These are phyloP conservation scores for Isatis lusitanica DNA, from an alignment of 441 rosid species.

Conservation along the genomic window DNA sequence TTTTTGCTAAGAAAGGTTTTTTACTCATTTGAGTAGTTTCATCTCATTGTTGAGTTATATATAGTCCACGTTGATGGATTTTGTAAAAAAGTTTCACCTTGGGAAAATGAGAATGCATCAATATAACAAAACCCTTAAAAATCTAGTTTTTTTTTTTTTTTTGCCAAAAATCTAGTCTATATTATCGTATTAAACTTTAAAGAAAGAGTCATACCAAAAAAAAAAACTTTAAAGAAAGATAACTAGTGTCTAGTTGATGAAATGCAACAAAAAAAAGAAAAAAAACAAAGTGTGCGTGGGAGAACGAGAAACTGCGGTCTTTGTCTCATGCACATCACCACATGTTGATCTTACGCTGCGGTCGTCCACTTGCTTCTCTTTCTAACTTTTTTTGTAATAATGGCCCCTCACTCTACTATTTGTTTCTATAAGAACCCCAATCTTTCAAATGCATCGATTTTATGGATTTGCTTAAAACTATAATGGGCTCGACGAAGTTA, in stretches of 20 bases:
- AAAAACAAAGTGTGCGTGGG: neutral
- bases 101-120: neutral
- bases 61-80: neutral
- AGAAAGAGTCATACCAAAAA: too few species aligned
- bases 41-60: neutral
- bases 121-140: neutral
- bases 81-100: neutral
- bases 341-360: slow-evolving; percentile 15
- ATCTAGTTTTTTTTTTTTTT: too few species aligned
- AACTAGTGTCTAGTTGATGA: neutral
- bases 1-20: neutral
- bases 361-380: slow-evolving; percentile 8
- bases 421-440: neutral
- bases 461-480: neutral
- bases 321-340: slow-evolving; percentile 27
- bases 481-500: slow-evolving; percentile 19
- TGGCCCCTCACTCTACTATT: slow-evolving; percentile 2
- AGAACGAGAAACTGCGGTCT: slow-evolving; percentile 11
- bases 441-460: neutral
- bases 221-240: too few species aligned
- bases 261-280: neutral
- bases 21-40: neutral
- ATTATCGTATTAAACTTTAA: neutral
- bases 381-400: neutral
- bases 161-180: neutral